Conservation (phyloP, 352 stramenopile species). For the Phytophthora palmivora region DNA sequence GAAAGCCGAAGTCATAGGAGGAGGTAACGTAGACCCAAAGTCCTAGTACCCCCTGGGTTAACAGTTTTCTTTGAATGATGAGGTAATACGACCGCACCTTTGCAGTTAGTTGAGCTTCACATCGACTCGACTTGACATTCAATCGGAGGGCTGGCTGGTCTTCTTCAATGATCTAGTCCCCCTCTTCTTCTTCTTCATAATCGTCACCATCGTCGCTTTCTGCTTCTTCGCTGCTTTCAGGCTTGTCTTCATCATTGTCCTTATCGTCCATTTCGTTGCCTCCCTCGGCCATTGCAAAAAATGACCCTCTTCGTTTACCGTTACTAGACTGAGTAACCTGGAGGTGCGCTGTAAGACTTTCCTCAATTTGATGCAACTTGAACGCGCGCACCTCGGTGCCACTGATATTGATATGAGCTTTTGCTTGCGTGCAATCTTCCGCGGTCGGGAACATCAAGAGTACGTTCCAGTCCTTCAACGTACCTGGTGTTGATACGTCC, state of each 20-base stretch:
- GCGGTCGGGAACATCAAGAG: slow-evolving; percentile 66
- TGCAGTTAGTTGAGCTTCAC: slow-evolving; percentile 14
- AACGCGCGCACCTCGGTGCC: slow-evolving; percentile 80
- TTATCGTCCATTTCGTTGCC: slow-evolving; percentile 16
- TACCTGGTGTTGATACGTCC: slow-evolving; percentile 30
- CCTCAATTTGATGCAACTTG: slow-evolving; percentile 81
- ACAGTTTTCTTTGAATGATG: slow-evolving; percentile 1
- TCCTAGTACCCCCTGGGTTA: slow-evolving; percentile 11
- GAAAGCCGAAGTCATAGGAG: slow-evolving; percentile 60
- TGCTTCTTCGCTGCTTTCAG: slow-evolving; percentile 6
- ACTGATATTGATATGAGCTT: slow-evolving; percentile 76
- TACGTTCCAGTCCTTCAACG: slow-evolving; percentile 58
- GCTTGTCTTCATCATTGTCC: slow-evolving; percentile 10
- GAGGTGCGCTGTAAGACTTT: slow-evolving; percentile 68
- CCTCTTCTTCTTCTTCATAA: slow-evolving; percentile 10
- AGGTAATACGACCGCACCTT: background rate
- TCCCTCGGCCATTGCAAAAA: slow-evolving; percentile 28
- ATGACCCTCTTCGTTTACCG: slow-evolving; percentile 32
- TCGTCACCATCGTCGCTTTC: slow-evolving; percentile 12
- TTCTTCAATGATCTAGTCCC: slow-evolving; percentile 10
- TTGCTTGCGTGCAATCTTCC: slow-evolving; percentile 71
- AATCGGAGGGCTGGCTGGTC: slow-evolving; percentile 17
- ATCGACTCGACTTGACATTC: slow-evolving; percentile 22
- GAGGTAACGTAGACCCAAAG: slow-evolving; percentile 1
- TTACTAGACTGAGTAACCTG: slow-evolving; percentile 61